Conservation (phyloP, 192 early-diverging fungal species). For the Coemansia furcata region DNA sequence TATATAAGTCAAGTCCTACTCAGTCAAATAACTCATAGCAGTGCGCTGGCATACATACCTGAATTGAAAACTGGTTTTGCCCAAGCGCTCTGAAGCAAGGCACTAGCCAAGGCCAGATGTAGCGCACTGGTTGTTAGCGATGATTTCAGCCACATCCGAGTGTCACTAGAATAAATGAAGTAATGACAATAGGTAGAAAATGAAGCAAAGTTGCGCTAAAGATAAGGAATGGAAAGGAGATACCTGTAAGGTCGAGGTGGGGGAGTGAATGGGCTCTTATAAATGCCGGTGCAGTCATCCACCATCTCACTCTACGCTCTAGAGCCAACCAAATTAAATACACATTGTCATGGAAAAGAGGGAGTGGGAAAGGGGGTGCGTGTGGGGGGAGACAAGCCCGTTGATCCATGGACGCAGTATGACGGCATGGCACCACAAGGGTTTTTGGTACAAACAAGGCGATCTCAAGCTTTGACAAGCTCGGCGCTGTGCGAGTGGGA, state of each 20-base stretch:
- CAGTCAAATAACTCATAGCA: background rate
- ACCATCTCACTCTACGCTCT: background rate
- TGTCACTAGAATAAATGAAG: background rate
- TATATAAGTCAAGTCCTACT: background rate
- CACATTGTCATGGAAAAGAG: background rate
- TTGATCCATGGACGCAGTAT: background rate
- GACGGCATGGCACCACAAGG: background rate
- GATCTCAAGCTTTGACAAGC: background rate
- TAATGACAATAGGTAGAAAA: background rate
- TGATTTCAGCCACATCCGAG: background rate
- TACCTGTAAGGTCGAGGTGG: background rate
- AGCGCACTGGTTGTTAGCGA: background rate
- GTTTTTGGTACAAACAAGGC: background rate
- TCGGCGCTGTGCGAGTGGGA: background rate
- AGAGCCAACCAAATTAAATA: background rate
- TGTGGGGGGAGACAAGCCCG: background rate
- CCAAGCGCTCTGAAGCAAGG: slow-evolving; percentile 5
- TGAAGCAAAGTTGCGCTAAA: background rate
- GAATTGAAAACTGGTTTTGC: slow-evolving; percentile 11
- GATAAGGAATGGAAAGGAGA: background rate
- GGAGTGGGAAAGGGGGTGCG: background rate
- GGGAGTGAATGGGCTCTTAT: background rate
- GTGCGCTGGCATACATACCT: background rate
- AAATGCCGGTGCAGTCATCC: background rate
- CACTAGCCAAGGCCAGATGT: background rate